Base-by-base conservation (phyloP, 257 asterid genomes). In the Phtheirospermum japonicum region DNA sequence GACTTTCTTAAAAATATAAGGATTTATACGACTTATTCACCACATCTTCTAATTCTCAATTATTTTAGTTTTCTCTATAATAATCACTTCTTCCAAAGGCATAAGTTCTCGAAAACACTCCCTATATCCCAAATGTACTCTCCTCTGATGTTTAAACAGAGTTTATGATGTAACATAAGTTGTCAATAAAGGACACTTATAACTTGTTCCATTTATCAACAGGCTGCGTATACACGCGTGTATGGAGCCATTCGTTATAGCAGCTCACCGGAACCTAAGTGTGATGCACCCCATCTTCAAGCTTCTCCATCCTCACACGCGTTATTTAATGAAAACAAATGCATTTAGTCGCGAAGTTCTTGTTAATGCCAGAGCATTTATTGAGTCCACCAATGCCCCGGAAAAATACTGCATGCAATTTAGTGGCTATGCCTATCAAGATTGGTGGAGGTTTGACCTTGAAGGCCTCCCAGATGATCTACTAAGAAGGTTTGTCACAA, bases 401-500 rank as follows among this genome's bases (percentile, higher is more conserved):
- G 49, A 5, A 2, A 42, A 42, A 42, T 42, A 42, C 49, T 42
- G 49, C 26, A 48, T 48, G 53, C 53, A 48, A 16, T 42, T 42
- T 13, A 42, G 49, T 13, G 49, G 10, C 53, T 48, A 48, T 17
- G 53, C 53, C 7, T 48, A 48, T 48, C 20, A 19, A 48, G 53
- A 48, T 7, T 17, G 53, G 53, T 48, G 53, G 53, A 48, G 53
- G 53, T 48, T 48, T 8, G 53, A 48, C 53, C 53, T 48, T 17
- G 23, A 48, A 48, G 53, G 53, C 10, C 53, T 48, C 4, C 53
- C 53, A 6, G 53, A 48, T 8, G 53, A 42, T 13, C 49, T 42
- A 13, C 13, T 42, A 12, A 13, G 17, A 48, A 48, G 53, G 53
- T 48, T 17, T 6, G 26, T 48, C 9, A 18, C 11, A 36, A 0